Conservation (phyloP, 2,329 filamentous ascomycete genomes). For the Meredithiella fracta region DNA sequence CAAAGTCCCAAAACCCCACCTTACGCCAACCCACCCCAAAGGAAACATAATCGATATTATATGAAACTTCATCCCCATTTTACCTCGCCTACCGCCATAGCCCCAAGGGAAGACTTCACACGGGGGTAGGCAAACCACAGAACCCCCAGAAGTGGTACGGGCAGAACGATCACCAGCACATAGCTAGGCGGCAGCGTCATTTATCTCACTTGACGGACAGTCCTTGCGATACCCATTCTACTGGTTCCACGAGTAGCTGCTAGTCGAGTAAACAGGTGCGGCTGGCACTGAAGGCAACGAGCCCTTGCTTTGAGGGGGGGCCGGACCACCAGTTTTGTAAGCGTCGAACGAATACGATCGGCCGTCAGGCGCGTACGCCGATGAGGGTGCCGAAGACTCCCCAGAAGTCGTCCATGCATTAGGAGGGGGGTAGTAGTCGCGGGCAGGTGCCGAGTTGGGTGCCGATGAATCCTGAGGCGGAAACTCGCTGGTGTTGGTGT, state of each 20-base stretch:
- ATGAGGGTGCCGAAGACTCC: constrained; percentile 6
- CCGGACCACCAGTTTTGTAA: constrained; percentile 28
- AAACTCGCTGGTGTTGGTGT: constrained; percentile 17
- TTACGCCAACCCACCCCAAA: background rate
- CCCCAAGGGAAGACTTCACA: background rate
- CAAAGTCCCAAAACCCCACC: background rate
- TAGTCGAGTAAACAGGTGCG: constrained; percentile 26
- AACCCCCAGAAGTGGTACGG: no score
- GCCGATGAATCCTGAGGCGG: constrained; percentile 19
- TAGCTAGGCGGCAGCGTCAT: no score
- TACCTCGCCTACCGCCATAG: background rate
- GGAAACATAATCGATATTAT: background rate
- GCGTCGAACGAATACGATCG: constrained; percentile 35
- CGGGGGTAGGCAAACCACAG: no score
- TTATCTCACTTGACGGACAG: no score
- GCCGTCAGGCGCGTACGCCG: constrained; percentile 10
- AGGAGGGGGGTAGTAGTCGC: constrained; percentile 38
- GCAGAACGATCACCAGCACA: no score
- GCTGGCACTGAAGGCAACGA: constrained; percentile 7
- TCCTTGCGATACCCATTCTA: constrained; percentile 18
- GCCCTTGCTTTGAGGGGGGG: constrained; percentile 23
- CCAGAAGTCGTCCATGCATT: constrained; percentile 29
- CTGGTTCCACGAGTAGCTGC: constrained; percentile 42
- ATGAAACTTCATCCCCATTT: background rate
- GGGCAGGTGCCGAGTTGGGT: constrained; percentile 19